A percentile compares a stretch with the other conserved stretches of the same genome.
phyloP scores from a whole-genome alignment of 192 early-diverging fungal species.

The Diversispora eburnea region DNA sequence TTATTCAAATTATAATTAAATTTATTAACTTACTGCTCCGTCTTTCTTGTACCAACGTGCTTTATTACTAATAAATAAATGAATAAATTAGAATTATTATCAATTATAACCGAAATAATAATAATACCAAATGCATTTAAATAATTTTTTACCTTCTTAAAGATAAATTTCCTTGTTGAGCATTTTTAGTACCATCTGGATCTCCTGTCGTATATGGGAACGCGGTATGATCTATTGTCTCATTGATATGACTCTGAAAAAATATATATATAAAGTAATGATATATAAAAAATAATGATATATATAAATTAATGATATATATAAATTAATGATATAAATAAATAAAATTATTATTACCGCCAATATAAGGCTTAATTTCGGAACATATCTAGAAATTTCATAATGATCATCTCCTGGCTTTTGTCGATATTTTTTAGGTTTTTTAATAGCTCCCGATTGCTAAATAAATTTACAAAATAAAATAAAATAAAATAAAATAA shows the following conservation, averaged over 20 bases:
- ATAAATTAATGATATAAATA: neutral
- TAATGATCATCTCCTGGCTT: slow-evolving; percentile 59
- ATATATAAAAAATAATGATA: neutral
- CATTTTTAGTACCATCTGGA: neutral
- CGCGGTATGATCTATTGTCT: slow-evolving; percentile 51
- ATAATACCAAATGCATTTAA: neutral
- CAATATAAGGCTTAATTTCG: slow-evolving; percentile 58
- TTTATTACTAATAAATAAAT: neutral
- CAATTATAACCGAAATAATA: neutral
- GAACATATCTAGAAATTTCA: slow-evolving; percentile 75
- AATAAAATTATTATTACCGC: slow-evolving; percentile 29
- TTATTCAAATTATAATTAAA: neutral
- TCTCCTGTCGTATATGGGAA: slow-evolving; percentile 60
- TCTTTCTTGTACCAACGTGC: slow-evolving; percentile 22
- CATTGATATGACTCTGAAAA: slow-evolving; percentile 53
- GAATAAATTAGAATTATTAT: neutral
- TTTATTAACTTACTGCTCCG: neutral
- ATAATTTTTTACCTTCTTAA: slow-evolving; percentile 35
- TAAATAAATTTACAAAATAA: neutral
- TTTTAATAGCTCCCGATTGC: slow-evolving; percentile 16
- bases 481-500: neutral
- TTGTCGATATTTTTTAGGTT: slow-evolving; percentile 47
- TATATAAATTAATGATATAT: neutral
- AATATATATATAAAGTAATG: slow-evolving; percentile 20
- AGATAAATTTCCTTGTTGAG: slow-evolving; percentile 33